A percentile compares a stretch with the other conserved stretches of the same genome.
Conservation (phyloP, 345 rosid genomes). For the Rhodamnia argentea region DNA sequence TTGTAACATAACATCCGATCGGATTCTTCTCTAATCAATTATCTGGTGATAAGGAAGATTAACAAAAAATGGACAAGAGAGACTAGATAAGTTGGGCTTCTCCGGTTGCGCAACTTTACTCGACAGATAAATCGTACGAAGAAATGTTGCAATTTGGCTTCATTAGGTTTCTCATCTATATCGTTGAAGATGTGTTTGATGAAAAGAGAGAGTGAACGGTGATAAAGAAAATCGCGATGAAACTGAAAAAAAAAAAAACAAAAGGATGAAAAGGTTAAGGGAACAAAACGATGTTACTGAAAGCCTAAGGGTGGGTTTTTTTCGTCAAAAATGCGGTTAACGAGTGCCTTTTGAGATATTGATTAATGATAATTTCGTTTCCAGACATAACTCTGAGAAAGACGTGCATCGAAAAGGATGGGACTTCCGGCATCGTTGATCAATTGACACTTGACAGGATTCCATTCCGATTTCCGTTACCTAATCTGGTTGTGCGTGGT, state of each 20-base stretch:
- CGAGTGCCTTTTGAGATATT: not conserved
- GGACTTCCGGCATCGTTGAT: too few species aligned
- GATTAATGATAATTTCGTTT: not conserved
- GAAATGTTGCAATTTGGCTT: not conserved
- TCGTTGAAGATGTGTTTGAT: not conserved
- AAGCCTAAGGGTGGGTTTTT: too few species aligned
- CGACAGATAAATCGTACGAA: not conserved
- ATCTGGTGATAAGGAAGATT: not conserved
- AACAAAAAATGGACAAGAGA: not conserved
- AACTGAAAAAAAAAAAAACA: accelerated
- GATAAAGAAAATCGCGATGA: not conserved
- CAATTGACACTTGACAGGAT: not conserved
- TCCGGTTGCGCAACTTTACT: not conserved
- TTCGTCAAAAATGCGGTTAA: not conserved
- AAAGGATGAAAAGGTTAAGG: too few species aligned
- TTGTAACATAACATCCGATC: not conserved
- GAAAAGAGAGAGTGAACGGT: not conserved
- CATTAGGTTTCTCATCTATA: not conserved
- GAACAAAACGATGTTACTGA: too few species aligned
- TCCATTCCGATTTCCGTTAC: not conserved
- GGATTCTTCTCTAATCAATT: too few species aligned
- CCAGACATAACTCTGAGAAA: not conserved
- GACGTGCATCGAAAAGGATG: not conserved
- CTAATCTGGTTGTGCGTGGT: not conserved
- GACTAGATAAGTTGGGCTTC: accelerated